Base-by-base conservation (phyloP, 495 filamentous ascomycete genomes). In the Daldinia decipiens region DNA sequence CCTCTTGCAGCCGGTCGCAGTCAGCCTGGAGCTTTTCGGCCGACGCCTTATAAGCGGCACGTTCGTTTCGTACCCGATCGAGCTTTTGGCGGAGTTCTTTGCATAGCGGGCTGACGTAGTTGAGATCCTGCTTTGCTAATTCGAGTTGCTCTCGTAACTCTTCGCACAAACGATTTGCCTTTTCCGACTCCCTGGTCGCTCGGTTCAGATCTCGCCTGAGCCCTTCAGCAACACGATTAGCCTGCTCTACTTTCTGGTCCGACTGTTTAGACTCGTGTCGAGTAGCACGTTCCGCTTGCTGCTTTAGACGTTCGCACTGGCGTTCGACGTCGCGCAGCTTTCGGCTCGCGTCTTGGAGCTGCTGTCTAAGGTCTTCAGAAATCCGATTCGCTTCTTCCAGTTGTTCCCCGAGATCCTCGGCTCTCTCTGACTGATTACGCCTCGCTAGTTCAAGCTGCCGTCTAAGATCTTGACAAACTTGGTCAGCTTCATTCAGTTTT, bases 311-410 rank as follows among this genome's bases (percentile, higher is more conserved):
- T 57, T 82, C 78, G 50, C 79, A 78, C 64, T 82, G 79, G 43
- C 77, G 66, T 51, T 82, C 78, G 19, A 79, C 74, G 6, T 83
- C 81, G 5, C 76, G 77, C 7, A 82, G 73, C 62, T 78, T 79
- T 62, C 81, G 61, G 26, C 53, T 54, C 21, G 68, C 5, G 8
- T 74, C 65, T 69, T 86, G 83, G 53, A 89, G 85, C 50, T 89
- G 86, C 17, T 70, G 81, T 82, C 84, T 87, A 32, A 97, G 78
- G 63, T 90, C 87, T 50, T 87, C 86, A 1, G 92, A 88, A 34
- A 91, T 83, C 26, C 78, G 82, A 81, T 99, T 93, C 27, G 97
- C 84, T 65, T 90, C 87, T 47, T 86, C 81, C 5, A 99, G 91
- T 73, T 93, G 90, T 34, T 86, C 84, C 73, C 90, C 91, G 70